Evolutionary conservation across 2,329 filamentous ascomycete genomes (phyloP), one percentile per base, ranked within the genome.

Genomic region (Colletotrichum limetticola): DNA sequence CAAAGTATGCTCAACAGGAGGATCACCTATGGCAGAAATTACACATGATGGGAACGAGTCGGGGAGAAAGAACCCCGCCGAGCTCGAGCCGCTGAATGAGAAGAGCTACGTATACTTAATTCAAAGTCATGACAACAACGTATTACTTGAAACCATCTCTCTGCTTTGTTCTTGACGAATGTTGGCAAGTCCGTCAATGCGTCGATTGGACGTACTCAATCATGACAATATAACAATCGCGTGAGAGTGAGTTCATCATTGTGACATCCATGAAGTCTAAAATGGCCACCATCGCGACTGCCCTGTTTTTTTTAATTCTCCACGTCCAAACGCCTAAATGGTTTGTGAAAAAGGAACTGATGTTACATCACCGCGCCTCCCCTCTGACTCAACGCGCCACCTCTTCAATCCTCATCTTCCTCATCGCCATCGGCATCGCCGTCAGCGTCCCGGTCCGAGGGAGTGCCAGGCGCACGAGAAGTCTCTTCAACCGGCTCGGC

Each of bases 391-490:
- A 63, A 4, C 28, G 14, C 30, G 61, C 59, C 6, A 24, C 22
- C 46, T 42, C 56, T 19, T 19, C 53, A 74, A 26, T 78, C 75
- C 77, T 78, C 75, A 9, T 82, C 80, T 55, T 87, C 85, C 37
- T 86, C 86, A 22, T 88, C 86, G 3, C 83, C 86, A 60, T 88
- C 86, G 2, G 76, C 77, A 71, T 88, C 86, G 3, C 83, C 86
- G 61, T 88, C 86, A 4, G 76, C 77, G 68, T 78, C 76, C 28
- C 77, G 76, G 32, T 83, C 81, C n/a, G 79, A 67, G 14, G 71
- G 68, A 16, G 71, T 72, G n/a, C 58, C 57, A 24, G 59, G 66
- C 16, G 65, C 72, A 6, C 52, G 42, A 12, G 32, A 35, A 35
- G 37, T 60, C 55, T 74, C 72, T 5, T 26, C 70, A 22, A 49